A percentile compares a stretch with the other conserved stretches of the same genome.
phyloP scores from a whole-genome alignment of 257 asterid genomes.

The Lycium ferocissimum region DNA sequence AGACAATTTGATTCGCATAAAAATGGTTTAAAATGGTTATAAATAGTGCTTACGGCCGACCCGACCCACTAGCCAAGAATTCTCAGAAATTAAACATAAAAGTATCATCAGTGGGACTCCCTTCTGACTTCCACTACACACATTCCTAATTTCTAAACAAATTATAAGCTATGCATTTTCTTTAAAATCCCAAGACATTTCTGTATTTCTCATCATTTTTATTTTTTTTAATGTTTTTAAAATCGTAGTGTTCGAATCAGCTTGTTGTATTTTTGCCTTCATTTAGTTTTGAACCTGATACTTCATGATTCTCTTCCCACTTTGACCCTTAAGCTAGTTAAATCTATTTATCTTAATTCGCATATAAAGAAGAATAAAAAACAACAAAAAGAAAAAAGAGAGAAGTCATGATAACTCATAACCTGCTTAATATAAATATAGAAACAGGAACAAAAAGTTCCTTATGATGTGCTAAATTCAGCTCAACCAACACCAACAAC shows the following conservation, averaged over 20 bases:
- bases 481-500: slow-evolving; percentile 46
- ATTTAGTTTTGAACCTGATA: not conserved
- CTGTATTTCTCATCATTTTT: not conserved
- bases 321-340: too few relatives aligned
- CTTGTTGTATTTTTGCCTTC: not conserved
- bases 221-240: not conserved
- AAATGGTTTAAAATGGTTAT: not conserved
- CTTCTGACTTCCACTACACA: slow-evolving; percentile 43
- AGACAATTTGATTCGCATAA: slow-evolving; percentile 22
- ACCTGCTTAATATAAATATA: slow-evolving; percentile 37
- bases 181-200: not conserved
- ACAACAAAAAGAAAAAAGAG: slow-evolving; percentile 1
- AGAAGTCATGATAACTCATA: slow-evolving; percentile 34
- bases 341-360: not conserved
- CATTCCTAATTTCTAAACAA: slow-evolving; percentile 26
- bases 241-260: not conserved
- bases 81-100: slow-evolving; percentile 47
- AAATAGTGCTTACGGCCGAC: slow-evolving; percentile 11
- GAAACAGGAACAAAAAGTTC: slow-evolving; percentile 70
- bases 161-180: slow-evolving; percentile 13
- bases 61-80: slow-evolving; percentile 22
- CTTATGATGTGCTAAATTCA: slow-evolving; percentile 66
- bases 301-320: too few relatives aligned
- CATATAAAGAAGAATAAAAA: not conserved
- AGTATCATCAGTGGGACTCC: slow-evolving; percentile 40